Conservation (phyloP, 2,329 filamentous ascomycete species). For the Aspergillus hortae region DNA sequence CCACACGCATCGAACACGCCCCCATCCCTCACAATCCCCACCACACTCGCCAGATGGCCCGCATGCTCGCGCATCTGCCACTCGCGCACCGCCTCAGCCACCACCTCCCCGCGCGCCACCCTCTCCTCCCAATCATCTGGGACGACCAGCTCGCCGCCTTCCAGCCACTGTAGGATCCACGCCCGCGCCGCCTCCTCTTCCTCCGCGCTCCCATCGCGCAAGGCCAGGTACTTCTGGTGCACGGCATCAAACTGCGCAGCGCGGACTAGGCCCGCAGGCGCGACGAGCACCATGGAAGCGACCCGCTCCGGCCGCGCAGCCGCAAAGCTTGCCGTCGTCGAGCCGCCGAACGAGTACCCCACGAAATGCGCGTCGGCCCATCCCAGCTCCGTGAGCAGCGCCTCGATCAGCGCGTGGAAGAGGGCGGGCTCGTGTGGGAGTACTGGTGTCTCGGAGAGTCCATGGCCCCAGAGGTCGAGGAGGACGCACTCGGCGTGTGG, state of each 20-base stretch:
- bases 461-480: conserved; percentile 54
- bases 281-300: conserved; percentile 40
- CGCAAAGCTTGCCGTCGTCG: conserved; percentile 39
- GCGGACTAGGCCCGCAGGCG: conserved; percentile 46
- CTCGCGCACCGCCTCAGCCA: conserved; percentile 45
- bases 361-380: conserved; percentile 48
- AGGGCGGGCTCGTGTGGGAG: conserved; percentile 38
- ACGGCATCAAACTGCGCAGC: conserved; percentile 21
- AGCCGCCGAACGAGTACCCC: conserved; percentile 51
- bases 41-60: conserved; percentile 46
- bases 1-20: conserved; percentile 39
- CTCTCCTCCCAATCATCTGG: conserved; percentile 45
- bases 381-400: conserved; percentile 36
- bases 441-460: conserved; percentile 48
- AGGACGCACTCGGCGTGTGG: conserved; percentile 41
- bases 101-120: conserved; percentile 41
- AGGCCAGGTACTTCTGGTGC: conserved; percentile 13
- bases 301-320: conserved; percentile 27
- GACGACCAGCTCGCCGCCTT: conserved; percentile 43
- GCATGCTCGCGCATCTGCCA: conserved; percentile 49
- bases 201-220: conserved; percentile 15
- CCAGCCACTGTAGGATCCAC: conserved; percentile 41
- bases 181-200: conserved; percentile 31
- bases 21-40: conserved; percentile 47
- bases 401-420: conserved; percentile 43